Evolutionary conservation across 306 rosid genomes (phyloP).

Genomic region (Quercus berberidifolia): DNA sequence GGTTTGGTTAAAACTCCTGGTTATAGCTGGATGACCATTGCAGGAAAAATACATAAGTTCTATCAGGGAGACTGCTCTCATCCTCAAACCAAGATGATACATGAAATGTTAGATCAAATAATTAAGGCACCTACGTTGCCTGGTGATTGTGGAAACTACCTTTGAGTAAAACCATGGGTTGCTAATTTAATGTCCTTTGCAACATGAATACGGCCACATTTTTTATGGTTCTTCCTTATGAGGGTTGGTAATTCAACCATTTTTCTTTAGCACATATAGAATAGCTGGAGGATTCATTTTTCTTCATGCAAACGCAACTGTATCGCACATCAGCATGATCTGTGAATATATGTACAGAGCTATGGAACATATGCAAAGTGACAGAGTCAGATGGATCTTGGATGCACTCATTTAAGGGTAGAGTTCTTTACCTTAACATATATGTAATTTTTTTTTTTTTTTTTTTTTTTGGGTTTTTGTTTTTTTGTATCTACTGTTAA

Average conservation of each 20-base stretch:
- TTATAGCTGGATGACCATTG: slow-evolving; percentile 57
- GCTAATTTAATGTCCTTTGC: neutral
- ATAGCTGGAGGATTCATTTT: neutral
- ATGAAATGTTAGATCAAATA: slow-evolving; percentile 29
- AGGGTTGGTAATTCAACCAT: neutral
- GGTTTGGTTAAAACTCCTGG: slow-evolving; percentile 68
- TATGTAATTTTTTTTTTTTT: neutral
- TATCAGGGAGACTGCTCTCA: slow-evolving; percentile 53
- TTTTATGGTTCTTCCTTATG: neutral
- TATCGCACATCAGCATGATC: neutral
- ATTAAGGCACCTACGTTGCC: slow-evolving; percentile 15
- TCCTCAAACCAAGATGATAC: slow-evolving; percentile 26
- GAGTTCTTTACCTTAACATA: neutral
- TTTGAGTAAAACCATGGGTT: neutral
- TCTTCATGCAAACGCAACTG: neutral
- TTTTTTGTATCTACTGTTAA: neutral
- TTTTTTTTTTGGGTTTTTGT: neutral
- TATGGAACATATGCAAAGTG: neutral
- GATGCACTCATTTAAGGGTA: neutral
- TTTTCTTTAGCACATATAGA: neutral
- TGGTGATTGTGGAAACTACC: slow-evolving; percentile 9
- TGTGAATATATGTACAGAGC: neutral
- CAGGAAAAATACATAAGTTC: slow-evolving; percentile 39
- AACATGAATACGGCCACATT: neutral
- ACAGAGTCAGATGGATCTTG: neutral